Evolutionary conservation across 169 alveolate species (phyloP).

Genomic region (Plasmodium gaboni): DNA sequence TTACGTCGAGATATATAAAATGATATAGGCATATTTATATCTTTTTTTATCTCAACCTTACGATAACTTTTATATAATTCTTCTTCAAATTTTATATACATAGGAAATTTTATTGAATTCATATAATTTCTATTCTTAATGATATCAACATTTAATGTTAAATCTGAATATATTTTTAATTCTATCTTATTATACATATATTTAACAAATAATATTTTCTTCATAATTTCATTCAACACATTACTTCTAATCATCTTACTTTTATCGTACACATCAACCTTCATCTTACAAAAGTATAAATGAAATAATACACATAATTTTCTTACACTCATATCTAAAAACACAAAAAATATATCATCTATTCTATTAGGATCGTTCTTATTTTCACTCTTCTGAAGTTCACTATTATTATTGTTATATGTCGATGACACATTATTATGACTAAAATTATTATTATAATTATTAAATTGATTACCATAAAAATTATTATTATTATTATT

Average conservation of each 20-base stretch:
- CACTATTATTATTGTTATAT: background rate
- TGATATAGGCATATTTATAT: constrained; percentile 64
- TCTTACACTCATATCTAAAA: constrained; percentile 72
- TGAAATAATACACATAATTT: constrained; percentile 62
- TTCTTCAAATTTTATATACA: constrained; percentile 44
- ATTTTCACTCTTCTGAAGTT: background rate
- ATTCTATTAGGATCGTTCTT: constrained; percentile 16
- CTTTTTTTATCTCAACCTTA: constrained; percentile 59
- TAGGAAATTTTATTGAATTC: constrained; percentile 64
- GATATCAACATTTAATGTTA: constrained; percentile 30
- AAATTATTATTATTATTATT: background rate
- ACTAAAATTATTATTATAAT: background rate
- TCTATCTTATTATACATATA: constrained; percentile 66
- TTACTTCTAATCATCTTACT: constrained; percentile 37
- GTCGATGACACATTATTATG: background rate
- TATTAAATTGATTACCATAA: background rate
- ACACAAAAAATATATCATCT: constrained; percentile 46
- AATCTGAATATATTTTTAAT: constrained; percentile 18
- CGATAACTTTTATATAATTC: constrained; percentile 43
- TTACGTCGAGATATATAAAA: constrained; percentile 53
- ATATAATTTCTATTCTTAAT: constrained; percentile 27
- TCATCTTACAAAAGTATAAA: constrained; percentile 58
- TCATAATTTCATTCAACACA: constrained; percentile 66
- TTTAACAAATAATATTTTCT: constrained; percentile 36
- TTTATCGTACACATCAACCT: constrained; percentile 50